Evolutionary conservation across 2,329 filamentous ascomycete species (phyloP).

Genomic region (Coleophoma crateriformis): DNA sequence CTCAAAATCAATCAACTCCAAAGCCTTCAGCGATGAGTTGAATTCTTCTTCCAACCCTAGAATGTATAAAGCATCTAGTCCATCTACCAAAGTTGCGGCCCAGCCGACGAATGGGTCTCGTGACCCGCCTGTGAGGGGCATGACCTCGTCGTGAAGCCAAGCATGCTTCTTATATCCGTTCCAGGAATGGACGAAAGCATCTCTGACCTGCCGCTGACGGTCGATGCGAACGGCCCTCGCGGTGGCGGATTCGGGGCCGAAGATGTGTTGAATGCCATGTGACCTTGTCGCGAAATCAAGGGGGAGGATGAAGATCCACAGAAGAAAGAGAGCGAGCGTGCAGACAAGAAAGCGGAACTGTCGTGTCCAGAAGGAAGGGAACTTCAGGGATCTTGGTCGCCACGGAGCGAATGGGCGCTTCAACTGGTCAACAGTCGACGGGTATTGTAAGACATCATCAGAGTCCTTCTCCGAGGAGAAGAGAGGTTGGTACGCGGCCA

Average conservation of each 20-base stretch:
- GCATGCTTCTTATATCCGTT: conserved; percentile 71
- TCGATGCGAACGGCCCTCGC: conserved; percentile 2
- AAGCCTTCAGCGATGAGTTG: conserved; percentile 62
- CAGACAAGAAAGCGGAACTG: no score
- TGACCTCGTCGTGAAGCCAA: conserved; percentile 80
- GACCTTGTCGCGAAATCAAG: not conserved
- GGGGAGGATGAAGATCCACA: not conserved
- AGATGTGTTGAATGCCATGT: conserved; percentile 5
- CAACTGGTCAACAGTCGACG: no score
- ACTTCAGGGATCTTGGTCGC: no score
- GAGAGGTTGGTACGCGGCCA: no score
- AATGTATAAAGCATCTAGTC: conserved; percentile 77
- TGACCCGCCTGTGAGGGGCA: conserved; percentile 58
- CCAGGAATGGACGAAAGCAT: conserved; percentile 44
- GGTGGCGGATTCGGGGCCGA: conserved; percentile 1
- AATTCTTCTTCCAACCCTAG: conserved; percentile 75
- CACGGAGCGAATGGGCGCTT: no score
- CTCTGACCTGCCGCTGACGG: conserved; percentile 11
- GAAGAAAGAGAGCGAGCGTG: no score
- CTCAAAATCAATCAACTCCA: conserved; percentile 30
- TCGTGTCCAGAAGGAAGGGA: no score
- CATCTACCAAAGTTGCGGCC: conserved; percentile 80
- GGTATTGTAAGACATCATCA: no score
- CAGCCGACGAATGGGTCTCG: conserved; percentile 83
- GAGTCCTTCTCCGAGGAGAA: no score